Base-by-base conservation (phyloP, 208 protist species). In the Zelonia costaricensis region DNA sequence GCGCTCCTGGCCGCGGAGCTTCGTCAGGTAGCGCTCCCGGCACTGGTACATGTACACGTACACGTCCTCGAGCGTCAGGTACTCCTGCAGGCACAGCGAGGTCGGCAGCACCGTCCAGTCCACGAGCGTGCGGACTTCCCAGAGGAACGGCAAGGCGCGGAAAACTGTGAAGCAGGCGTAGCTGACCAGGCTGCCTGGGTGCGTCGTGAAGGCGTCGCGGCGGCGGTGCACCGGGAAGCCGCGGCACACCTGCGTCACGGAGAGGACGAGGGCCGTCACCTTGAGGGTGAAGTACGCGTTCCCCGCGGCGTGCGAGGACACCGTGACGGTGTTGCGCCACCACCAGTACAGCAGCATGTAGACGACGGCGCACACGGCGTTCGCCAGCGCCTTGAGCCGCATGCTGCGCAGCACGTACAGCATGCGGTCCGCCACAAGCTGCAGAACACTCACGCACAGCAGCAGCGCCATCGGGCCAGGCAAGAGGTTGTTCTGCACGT, bases 1-100 rank as follows among this genome's bases (percentile, higher is more conserved):
- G 18, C 49, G 40, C 55, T 67, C 46, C 57, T 25, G 13, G 22
- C 38, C 39, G 36, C 36, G 63, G 20, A 38, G 39, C 40, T 47
- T 47, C 12, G 43, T 49, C 7, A 65, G 52, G 12, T 59, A 62
- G 22, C 80, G 53, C 42, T 79, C 60, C 4, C 66, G 69, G 27
- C 80, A 74, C 35, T 51, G 43, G 75, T 85, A 87, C 12, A 89
- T 38, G 54, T 76, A 78, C 49, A 84, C 74, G 58, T 80, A 74
- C 22, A 86, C 54, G 57, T 95, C 86, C 70, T 93, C 86, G 22
- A 92, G 51, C 40, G 80, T 94, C n/a, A 97, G 59, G 56, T 86
- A 97, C 48, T 90, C 68, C 22, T 73, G 49, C 27, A 89, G 75
- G n/a, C 57, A 60, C 33, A 96, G 72, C 39, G 91, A 63, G 20